phyloP scores from a whole-genome alignment of 139 green algal genomes.

The Penium margaritaceum region DNA sequence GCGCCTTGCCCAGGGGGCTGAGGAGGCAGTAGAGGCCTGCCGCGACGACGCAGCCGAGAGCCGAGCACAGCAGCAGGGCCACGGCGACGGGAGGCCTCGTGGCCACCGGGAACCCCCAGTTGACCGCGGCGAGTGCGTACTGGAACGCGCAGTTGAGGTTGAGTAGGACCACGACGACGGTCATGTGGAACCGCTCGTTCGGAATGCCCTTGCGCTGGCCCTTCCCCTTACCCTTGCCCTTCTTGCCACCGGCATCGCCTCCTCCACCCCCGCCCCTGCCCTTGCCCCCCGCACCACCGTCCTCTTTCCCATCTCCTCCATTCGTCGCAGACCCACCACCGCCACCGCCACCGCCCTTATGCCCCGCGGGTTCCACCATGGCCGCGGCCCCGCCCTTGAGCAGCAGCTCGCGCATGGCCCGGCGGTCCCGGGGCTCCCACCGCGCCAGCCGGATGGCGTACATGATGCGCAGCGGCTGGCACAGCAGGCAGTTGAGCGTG shows the following conservation, averaged over 20 bases:
- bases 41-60: not conserved
- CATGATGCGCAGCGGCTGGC: constrained; percentile 2
- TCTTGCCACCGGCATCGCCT: too few relatives aligned
- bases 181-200: constrained; percentile 31
- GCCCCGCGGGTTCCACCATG: too few relatives aligned
- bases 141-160: constrained; percentile 14
- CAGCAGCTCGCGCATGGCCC: not conserved
- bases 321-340: too few relatives aligned
- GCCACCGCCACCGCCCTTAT: too few relatives aligned
- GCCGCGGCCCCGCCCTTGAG: constrained; percentile 1
- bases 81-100: constrained; percentile 3
- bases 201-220: constrained; percentile 25
- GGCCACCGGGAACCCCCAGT: not conserved
- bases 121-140: constrained; percentile 7
- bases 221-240: too few relatives aligned
- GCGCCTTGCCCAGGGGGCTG: constrained; percentile 9
- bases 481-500: constrained; percentile 6
- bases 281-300: too few relatives aligned
- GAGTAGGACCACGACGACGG: constrained; percentile 9
- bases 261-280: too few relatives aligned
- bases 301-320: too few relatives aligned
- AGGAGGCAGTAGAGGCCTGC: constrained; percentile 8
- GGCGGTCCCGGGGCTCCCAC: constrained; percentile 5
- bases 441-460: not conserved
- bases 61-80: not conserved